Percentiles rank a stretch among this genome's conserved stretches.
Evolutionary conservation across 2,329 filamentous ascomycete species (phyloP).

Genomic region (Cryphonectria parasitica): DNA sequence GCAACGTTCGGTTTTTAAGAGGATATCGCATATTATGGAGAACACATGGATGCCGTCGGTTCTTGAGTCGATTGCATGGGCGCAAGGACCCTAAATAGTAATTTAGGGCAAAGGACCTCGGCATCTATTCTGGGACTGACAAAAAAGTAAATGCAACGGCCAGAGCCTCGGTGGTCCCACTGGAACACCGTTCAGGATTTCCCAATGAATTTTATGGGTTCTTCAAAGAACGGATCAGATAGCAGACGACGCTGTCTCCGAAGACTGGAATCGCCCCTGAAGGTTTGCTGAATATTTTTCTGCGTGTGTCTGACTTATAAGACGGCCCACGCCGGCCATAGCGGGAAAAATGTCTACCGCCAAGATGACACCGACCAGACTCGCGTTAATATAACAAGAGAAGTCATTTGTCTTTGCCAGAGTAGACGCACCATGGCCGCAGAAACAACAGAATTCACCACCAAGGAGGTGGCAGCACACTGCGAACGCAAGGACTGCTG

Average conservation of each 20-base stretch:
- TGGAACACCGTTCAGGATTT: constrained; percentile 5
- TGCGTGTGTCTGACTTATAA: constrained; percentile 7
- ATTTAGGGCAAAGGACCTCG: constrained; percentile 14
- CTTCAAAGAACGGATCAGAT: not conserved
- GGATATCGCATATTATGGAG: not conserved
- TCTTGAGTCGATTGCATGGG: not conserved
- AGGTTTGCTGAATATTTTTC: constrained; percentile 3
- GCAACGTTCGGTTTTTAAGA: not conserved
- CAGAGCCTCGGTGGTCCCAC: constrained; percentile 26
- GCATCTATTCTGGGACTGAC: constrained; percentile 13
- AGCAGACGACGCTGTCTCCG: not conserved
- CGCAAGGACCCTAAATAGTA: not conserved
- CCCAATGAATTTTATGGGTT: constrained; percentile 23
- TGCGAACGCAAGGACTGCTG: constrained; percentile 53
- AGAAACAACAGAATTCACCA: constrained; percentile 36
- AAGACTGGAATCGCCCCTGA: constrained; percentile 14
- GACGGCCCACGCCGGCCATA: not conserved
- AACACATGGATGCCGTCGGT: not conserved
- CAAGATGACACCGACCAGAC: not conserved
- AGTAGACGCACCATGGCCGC: constrained; percentile 27
- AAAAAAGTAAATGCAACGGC: not conserved
- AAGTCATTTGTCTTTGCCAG: not conserved
- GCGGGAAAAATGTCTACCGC: not conserved
- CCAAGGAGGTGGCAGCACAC: constrained; percentile 53
- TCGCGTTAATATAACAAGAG: not conserved